A percentile compares a stretch with the other conserved stretches of the same genome.
phyloP scores from a whole-genome alignment of 805 yeast species.

The Myxozyma melibiosi region DNA sequence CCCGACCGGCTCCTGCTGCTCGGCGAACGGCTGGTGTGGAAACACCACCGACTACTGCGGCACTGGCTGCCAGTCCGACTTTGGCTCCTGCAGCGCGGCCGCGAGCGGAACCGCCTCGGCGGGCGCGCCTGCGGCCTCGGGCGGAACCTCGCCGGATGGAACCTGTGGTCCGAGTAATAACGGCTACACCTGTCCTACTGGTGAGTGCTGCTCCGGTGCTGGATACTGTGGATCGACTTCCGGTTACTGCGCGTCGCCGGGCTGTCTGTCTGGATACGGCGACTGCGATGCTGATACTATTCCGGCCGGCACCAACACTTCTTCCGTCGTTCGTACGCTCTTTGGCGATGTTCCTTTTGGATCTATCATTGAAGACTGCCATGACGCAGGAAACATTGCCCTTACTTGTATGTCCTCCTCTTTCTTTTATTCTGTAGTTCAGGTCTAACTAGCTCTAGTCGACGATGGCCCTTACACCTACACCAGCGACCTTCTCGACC shows the following conservation, averaged over 20 bases:
- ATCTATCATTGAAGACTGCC: conserved; percentile 14
- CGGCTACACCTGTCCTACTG: conserved; percentile 14
- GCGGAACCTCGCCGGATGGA: conserved; percentile 7
- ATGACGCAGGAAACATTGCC: conserved; percentile 21
- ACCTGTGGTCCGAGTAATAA: conserved; percentile 18
- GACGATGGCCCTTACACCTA: conserved; percentile 28
- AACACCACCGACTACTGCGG: conserved; percentile 11
- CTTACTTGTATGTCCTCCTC: conserved; percentile 14
- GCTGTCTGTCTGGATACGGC: conserved; percentile 20
- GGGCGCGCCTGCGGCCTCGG: not conserved
- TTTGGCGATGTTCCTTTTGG: conserved; percentile 26
- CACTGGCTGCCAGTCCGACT: conserved; percentile 22
- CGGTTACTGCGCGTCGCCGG: conserved; percentile 20
- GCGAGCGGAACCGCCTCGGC: not conserved
- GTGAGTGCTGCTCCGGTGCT: conserved; percentile 22
- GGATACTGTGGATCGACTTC: conserved; percentile 22
- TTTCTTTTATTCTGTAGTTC: not conserved
- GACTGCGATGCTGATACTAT: conserved; percentile 21
- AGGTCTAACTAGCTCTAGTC: conserved; percentile 1
- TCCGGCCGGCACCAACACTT: conserved; percentile 22
- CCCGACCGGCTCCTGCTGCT: conserved; percentile 19
- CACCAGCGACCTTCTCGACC: conserved; percentile 20
- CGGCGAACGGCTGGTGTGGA: conserved; percentile 26
- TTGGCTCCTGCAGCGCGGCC: conserved; percentile 8
- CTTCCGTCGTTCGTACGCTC: conserved; percentile 6